Conservation (phyloP, 768 basidiomycete species). For the Serendipita indica region DNA sequence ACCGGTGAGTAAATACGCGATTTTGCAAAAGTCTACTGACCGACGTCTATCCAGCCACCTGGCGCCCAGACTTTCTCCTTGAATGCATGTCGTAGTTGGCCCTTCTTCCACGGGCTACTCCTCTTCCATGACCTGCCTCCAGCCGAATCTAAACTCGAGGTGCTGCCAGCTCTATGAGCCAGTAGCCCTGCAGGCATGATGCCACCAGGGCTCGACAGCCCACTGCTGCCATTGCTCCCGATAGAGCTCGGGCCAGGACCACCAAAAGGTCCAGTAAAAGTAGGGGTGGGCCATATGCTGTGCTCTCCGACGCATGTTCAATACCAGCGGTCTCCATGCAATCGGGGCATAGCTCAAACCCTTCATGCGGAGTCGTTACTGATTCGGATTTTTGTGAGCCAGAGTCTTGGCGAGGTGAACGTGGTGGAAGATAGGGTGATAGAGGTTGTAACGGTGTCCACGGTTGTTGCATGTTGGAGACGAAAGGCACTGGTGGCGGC, state of each 20-base stretch:
- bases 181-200: not conserved
- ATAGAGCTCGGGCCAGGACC: too few species aligned
- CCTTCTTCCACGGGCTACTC: constrained; percentile 55
- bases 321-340: constrained; percentile 72
- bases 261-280: not conserved
- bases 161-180: not conserved
- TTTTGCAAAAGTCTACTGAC: constrained; percentile 31
- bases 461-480: not conserved
- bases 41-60: constrained; percentile 76
- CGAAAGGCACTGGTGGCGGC: not conserved
- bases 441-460: too few species aligned
- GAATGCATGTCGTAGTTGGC: constrained; percentile 70
- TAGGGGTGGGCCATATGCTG: not conserved
- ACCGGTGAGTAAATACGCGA: constrained; percentile 8
- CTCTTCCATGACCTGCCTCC: constrained; percentile 17
- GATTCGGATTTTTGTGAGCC: constrained; percentile 5
- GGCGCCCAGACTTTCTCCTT: constrained; percentile 76
- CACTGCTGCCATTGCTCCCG: too few species aligned
- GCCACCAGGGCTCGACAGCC: too few species aligned
- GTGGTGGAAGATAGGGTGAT: not conserved
- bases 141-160: not conserved
- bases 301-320: constrained; percentile 37
- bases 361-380: constrained; percentile 20
- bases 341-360: constrained; percentile 72
- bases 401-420: constrained; percentile 7